Evolutionary conservation across 2,329 filamentous ascomycete genomes (phyloP), one percentile per base, ranked within the genome.

Genomic region (Ophiobolus disseminans): DNA sequence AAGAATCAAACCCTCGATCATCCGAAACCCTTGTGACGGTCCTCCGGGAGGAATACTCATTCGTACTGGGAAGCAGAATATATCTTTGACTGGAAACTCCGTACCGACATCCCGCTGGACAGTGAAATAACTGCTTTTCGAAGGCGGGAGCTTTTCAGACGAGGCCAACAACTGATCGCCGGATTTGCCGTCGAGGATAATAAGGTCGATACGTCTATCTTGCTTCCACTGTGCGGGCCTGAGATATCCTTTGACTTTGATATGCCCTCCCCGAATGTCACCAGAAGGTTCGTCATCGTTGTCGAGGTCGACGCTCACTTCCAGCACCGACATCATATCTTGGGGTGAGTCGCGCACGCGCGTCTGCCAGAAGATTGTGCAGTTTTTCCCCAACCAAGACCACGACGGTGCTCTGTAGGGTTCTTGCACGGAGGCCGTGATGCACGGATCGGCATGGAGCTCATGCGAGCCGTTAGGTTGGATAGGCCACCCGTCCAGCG

Each of bases 301-400:
- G 10, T 20, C 30, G 3, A 25, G 28, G 13, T 28, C 20, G 20
- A 35, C 31, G 9, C 22, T 14, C 3, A 25, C 25, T 20, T 30
- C 23, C 2, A 43, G 40, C 30, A 36, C 28, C 13, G n/a, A 30
- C 20, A 43, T 30, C 30, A 36, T 25, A 3, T 17, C 2, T 10
- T n/a, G 30, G 17, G 21, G 21, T 10, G 30, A 26, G 9, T 35
- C n/a, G n/a, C 11, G 23, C 23, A 6, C 16, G 10, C 10, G 23
- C n/a, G 11, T 38, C 11, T 36, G 17, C 34, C 40, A 36, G 14
- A 23, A 32, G 14, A 46, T 46, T 5, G 26, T 34, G 9, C 36
- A 28, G 16, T 46, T 36, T 35, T 45, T 45, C 19, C 16, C 10
- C 16, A 46, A 8, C 44, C 44, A 40, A 13, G 44, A 46, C 44